Evolutionary conservation across 768 basidiomycete genomes (phyloP).

Genomic region (Tephrocybe sp.): DNA sequence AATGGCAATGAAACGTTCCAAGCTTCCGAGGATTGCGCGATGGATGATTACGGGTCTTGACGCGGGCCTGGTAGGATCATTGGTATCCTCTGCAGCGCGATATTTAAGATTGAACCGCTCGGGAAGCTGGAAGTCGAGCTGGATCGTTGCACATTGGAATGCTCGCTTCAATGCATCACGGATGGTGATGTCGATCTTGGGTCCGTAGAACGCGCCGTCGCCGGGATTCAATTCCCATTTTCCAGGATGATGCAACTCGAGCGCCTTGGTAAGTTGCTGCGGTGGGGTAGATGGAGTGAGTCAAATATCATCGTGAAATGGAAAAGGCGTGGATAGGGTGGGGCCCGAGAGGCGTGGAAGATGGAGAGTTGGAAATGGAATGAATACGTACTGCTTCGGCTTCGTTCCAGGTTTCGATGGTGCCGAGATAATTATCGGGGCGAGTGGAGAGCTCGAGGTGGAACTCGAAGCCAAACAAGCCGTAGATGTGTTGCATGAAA

Average conservation of each 20-base stretch:
- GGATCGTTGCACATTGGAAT: conserved; percentile 98
- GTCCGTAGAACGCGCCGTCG: conserved; percentile 99
- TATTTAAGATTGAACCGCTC: conserved; percentile 95
- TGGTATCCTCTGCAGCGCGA: conserved; percentile 71
- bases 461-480: conserved; percentile 93
- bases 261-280: conserved; percentile 79
- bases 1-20: conserved; percentile 96
- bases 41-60: conserved; percentile 96
- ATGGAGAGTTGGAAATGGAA: neutral
- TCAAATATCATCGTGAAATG: no score
- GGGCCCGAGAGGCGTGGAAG: conserved; percentile 5
- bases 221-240: conserved; percentile 93
- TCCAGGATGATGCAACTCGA: conserved; percentile 84
- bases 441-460: conserved; percentile 92
- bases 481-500: conserved; percentile 93
- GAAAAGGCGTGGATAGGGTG: no score
- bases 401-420: conserved; percentile 83
- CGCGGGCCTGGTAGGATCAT: conserved; percentile 50
- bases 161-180: conserved; percentile 88
- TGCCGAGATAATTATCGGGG: conserved; percentile 90
- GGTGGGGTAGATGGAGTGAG: no score
- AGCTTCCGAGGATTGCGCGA: conserved; percentile 88
- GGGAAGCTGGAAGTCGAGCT: conserved; percentile 98
- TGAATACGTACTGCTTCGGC: conserved; percentile 70
- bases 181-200: conserved; percentile 98